Conservation (phyloP, 768 basidiomycete genomes). For the Paxillus ammoniavirescens region DNA sequence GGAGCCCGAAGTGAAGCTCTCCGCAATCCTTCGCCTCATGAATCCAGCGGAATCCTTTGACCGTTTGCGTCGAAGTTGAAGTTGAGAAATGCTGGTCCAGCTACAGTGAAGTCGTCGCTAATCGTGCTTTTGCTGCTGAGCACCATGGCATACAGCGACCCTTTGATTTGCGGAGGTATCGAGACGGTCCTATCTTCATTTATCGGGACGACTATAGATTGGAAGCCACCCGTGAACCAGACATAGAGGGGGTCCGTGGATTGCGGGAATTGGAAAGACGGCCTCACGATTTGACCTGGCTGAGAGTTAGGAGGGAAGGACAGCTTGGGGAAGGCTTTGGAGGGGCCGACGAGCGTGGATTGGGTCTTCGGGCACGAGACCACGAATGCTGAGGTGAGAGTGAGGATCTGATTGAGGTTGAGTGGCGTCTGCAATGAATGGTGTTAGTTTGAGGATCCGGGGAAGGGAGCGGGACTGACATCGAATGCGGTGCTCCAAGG, state of each 20-base stretch:
- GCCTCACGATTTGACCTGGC: slow-evolving; percentile 26
- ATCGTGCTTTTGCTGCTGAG: slow-evolving; percentile 37
- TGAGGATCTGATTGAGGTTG: slow-evolving; percentile 38
- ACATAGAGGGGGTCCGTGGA: slow-evolving; percentile 33
- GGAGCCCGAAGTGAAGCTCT: not conserved
- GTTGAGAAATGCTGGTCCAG: slow-evolving; percentile 51
- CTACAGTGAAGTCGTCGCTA: slow-evolving; percentile 49
- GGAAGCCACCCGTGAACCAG: slow-evolving; percentile 50
- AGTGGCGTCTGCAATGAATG: slow-evolving; percentile 36
- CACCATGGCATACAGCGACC: slow-evolving; percentile 53
- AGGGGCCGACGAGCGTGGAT: slow-evolving; percentile 43
- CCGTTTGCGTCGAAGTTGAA: slow-evolving; percentile 36
- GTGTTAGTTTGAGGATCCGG: slow-evolving; percentile 25
- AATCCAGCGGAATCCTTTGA: not conserved
- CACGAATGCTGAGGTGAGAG: slow-evolving; percentile 45
- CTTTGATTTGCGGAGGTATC: slow-evolving; percentile 44
- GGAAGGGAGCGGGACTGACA: slow-evolving; percentile 36
- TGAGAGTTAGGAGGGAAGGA: slow-evolving; percentile 26
- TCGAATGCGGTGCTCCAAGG: slow-evolving; percentile 64
- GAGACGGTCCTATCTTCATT: slow-evolving; percentile 29
- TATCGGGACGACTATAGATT: slow-evolving; percentile 40
- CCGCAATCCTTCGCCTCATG: not conserved
- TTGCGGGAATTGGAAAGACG: slow-evolving; percentile 21
- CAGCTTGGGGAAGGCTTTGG: slow-evolving; percentile 52
- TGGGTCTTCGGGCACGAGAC: slow-evolving; percentile 52